Evolutionary conservation across 352 stramenopile species (phyloP).

Genomic region (Phytopythium vexans): DNA sequence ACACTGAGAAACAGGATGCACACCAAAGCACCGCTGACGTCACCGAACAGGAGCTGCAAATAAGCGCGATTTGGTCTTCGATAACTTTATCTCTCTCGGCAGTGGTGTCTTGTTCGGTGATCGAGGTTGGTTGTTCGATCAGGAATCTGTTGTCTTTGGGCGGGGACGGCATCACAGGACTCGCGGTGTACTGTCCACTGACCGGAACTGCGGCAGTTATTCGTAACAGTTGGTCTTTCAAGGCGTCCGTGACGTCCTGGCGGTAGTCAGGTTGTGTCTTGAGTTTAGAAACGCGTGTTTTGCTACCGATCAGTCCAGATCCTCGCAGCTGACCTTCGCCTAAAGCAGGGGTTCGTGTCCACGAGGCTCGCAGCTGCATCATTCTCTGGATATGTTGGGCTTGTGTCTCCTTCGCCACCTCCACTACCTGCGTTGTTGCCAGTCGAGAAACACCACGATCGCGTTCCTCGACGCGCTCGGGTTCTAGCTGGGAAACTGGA

Average conservation of each 20-base stretch:
- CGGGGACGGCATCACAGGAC: constrained; percentile 2
- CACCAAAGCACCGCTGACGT: constrained; percentile 52
- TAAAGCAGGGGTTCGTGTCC: constrained; percentile 27
- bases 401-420: constrained; percentile 18
- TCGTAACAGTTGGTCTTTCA: neutral
- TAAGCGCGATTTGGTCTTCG: constrained; percentile 24
- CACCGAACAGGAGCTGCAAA: constrained; percentile 37
- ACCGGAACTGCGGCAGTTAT: neutral
- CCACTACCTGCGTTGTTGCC: neutral
- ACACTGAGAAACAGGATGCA: constrained; percentile 57
- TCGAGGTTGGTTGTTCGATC: neutral
- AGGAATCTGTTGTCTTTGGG: neutral
- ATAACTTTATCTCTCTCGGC: constrained; percentile 5
- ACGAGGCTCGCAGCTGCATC: constrained; percentile 57
- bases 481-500: too few species aligned
- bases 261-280: too few species aligned
- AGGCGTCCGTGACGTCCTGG: constrained; percentile 2
- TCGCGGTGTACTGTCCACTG: constrained; percentile 5
- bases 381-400: constrained; percentile 48
- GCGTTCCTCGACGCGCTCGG: too few species aligned
- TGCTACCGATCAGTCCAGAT: too few species aligned
- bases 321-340: constrained; percentile 3
- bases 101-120: neutral
- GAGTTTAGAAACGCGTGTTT: too few species aligned
- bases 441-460: neutral